These are phyloP conservation scores for Trichoderma sp. DNA, from an alignment of 2,329 filamentous ascomycete species.

Conservation along the genomic window DNA sequence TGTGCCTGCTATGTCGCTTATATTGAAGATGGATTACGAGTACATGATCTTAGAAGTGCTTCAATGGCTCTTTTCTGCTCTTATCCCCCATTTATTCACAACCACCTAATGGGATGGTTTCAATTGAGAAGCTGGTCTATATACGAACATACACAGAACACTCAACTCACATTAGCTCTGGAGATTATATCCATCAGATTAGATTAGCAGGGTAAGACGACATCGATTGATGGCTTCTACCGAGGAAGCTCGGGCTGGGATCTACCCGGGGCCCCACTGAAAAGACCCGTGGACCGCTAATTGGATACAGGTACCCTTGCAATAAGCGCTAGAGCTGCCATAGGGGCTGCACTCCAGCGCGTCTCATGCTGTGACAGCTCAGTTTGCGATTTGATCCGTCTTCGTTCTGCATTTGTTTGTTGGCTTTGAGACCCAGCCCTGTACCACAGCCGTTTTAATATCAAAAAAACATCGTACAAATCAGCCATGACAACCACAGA, in stretches of 20 bases:
- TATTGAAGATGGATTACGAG: background rate
- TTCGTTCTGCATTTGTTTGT: background rate
- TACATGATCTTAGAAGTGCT: background rate
- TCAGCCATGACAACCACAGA: slow-evolving; percentile 43
- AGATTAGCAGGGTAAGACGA: background rate
- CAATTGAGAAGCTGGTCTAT: too few species aligned
- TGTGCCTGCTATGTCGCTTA: background rate
- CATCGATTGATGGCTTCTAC: background rate
- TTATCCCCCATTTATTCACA: background rate
- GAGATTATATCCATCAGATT: background rate
- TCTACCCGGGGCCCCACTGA: background rate
- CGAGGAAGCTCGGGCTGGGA: background rate
- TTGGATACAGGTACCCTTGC: background rate
- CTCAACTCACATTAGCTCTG: background rate
- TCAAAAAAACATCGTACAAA: background rate
- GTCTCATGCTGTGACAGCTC: background rate
- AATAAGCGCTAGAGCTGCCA: background rate
- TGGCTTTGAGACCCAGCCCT: background rate
- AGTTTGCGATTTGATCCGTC: background rate
- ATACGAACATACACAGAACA: background rate
- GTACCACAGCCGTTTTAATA: background rate
- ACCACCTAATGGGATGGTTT: background rate
- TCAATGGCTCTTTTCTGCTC: background rate
- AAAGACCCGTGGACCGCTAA: background rate
- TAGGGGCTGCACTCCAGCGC: background rate